Base-by-base conservation (phyloP, 106 monocot genomes). In the Allium cepa region DNA sequence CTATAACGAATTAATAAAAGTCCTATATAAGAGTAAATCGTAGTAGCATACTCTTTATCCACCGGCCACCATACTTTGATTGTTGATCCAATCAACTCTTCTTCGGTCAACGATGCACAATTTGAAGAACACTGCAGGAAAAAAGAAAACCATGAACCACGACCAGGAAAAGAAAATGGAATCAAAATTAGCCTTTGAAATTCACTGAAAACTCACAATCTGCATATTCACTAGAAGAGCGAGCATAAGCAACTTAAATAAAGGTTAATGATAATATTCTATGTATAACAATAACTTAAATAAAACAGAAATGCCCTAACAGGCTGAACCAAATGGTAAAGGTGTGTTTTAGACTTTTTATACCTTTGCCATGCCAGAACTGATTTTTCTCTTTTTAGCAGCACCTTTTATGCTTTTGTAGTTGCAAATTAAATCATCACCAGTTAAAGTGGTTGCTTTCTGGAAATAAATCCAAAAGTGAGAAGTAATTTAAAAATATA, bases 51-150 rank as follows among this genome's bases (percentile, higher is more conserved):
- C 96, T 65, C 17, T 69, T 92, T 97, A 76, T 97, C 96, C 73
- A 97, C 53, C 10, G 96, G 92, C 96, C 96, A 97, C 96, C 96
- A 97, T 69, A 97, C 88, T 80, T 92, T 84, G 70, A 97, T 86
- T 80, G 72, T 82, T n/a, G 79, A 82, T 60, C 96, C 96, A 45
- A 89, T 74, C 75, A 97, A 67, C 36, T 84, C 80, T 46, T 57
- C 57, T 26, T 46, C 80, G 56, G 56, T 55, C 56, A 57, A 50
- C 22, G 65, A 67, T 69, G 59, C 46, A 22, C 72, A 56, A 47
- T 76, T 57, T 78, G 82, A 77, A 51, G 88, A 79, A 73, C 88
- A 87, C 96, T 97, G 88, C 68, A 72, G 17, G 17, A 17, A 16
- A 36, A 5, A 36, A 22, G 36, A 5, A 36, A 36, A 36, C 5